Conservation (phyloP, 768 basidiomycete genomes). For the Hericium erinaceus region DNA sequence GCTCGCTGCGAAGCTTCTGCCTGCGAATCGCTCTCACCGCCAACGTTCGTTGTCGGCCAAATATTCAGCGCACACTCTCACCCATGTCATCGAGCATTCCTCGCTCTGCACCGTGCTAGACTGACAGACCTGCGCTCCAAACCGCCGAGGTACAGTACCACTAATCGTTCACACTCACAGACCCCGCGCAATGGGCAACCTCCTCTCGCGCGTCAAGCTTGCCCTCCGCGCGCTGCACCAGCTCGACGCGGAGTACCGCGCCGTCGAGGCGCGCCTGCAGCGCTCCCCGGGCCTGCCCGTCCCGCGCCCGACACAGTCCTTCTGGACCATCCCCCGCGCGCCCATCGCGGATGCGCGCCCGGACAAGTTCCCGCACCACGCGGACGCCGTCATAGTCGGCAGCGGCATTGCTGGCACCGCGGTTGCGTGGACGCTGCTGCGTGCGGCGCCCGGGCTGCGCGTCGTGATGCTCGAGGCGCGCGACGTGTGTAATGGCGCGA, state of each 20-base stretch:
- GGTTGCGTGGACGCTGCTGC: conserved; percentile 45
- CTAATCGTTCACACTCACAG: too few relatives aligned
- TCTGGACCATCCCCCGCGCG: conserved; percentile 53
- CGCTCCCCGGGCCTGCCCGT: conserved; percentile 47
- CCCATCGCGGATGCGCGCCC: conserved; percentile 27
- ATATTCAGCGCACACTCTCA: too few relatives aligned
- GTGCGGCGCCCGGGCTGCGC: conserved; percentile 23
- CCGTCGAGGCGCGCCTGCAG: conserved; percentile 21
- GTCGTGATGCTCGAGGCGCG: conserved; percentile 79
- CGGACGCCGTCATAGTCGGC: conserved; percentile 66
- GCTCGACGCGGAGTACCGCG: conserved; percentile 5
- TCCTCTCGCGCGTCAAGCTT: conserved; percentile 3
- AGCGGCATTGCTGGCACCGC: conserved; percentile 71
- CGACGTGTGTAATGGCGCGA: conserved; percentile 66
- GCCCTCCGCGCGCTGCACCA: background rate
- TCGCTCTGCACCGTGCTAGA: too few relatives aligned
- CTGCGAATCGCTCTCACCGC: too few relatives aligned
- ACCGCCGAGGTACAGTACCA: too few relatives aligned
- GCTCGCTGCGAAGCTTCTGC: too few relatives aligned
- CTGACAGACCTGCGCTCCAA: too few relatives aligned
- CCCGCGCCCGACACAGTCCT: conserved; percentile 43
- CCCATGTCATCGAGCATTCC: too few relatives aligned
- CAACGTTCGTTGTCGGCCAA: too few relatives aligned
- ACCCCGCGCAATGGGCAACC: conserved; percentile 2
- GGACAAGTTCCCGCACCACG: conserved; percentile 33